Percentiles rank a stretch among this genome's conserved stretches.
Conservation (phyloP, 2,329 filamentous ascomycete species). For the Blastomyces percursus region DNA sequence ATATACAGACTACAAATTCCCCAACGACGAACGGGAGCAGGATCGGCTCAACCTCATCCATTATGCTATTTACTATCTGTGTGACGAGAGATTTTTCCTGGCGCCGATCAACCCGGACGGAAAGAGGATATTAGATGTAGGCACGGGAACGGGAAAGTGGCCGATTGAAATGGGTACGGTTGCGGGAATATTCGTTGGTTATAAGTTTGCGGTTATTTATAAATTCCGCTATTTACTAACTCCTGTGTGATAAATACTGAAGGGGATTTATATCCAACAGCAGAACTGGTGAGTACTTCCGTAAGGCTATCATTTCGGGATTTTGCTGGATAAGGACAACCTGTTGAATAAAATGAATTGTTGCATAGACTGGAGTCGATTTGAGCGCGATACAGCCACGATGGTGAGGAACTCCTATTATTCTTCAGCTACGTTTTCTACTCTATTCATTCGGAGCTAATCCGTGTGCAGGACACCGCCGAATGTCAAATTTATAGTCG, state of each 20-base stretch:
- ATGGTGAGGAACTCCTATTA: neutral
- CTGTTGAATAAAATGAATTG: neutral
- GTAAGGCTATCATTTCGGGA: constrained; percentile 8
- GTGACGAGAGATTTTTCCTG: constrained; percentile 22
- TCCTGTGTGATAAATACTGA: neutral
- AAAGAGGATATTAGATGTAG: constrained; percentile 21
- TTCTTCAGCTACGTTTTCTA: neutral
- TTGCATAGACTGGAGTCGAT: constrained; percentile 5
- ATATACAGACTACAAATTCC: constrained; percentile 18
- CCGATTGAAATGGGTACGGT: constrained; percentile 21
- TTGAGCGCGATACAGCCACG: constrained; percentile 8
- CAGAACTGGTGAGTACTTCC: constrained; percentile 9
- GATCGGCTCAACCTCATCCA: constrained; percentile 31
- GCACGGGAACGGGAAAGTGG: constrained; percentile 24
- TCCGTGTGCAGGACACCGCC: constrained; percentile 39
- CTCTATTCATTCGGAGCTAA: neutral
- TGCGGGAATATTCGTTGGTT: neutral
- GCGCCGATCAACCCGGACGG: constrained; percentile 17
- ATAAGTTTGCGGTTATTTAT: neutral
- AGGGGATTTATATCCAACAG: constrained; percentile 17
- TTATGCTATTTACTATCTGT: constrained; percentile 19
- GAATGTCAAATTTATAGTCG: constrained; percentile 50
- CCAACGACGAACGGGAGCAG: constrained; percentile 32
- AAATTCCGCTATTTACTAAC: neutral
- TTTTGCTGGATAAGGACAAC: neutral